Base-by-base conservation (phyloP, 2,329 filamentous ascomycete species). In the Herpotrichia juniperi region DNA sequence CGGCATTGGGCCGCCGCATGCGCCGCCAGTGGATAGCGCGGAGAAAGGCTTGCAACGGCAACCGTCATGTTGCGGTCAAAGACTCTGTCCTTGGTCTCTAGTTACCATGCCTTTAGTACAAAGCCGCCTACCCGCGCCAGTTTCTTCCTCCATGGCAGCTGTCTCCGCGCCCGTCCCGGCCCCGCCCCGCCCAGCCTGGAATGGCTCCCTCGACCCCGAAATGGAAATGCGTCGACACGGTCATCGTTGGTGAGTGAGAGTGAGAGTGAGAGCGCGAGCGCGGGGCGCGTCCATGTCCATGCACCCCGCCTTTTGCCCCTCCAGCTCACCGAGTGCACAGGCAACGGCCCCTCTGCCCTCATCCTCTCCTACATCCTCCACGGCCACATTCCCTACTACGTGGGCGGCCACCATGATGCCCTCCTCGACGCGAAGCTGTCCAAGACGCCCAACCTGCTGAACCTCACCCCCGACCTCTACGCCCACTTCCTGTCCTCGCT, bases 281-380 rank as follows among this genome's bases (percentile, higher is more conserved):
- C n/a, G n/a, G n/a, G n/a, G n/a, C n/a, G n/a, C n/a, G n/a, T n/a
- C n/a, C 16, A 11, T 22, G 42, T 32, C 32, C 19, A 25, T 28
- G 28, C 25, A 21, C 14, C 19, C 28, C 28, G 34, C 44, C 28
- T 28, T 31, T 14, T 6, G 3, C 31, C 32, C 40, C 19, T 28
- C 19, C 24, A 2, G 28, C 21, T 31, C 16, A 61, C 65, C 72
- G 54, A 71, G 62, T 58, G 62, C 9, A 21, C 57, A 85, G 84
- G 84, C 63, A 85, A 84, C 66, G 84, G 84, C 50, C 84, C 84
- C 40, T 83, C 84, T 45, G 81, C 84, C 46, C 77, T 87, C 71
- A 82, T 86, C 59, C 76, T 87, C 30, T 85, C 83, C 40, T 87
- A 83, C 67, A 84, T 86, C 37, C 78, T 87, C 24, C 83, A 87